phyloP scores from a whole-genome alignment of 768 basidiomycete species.

The Rhizopogon rudus region DNA sequence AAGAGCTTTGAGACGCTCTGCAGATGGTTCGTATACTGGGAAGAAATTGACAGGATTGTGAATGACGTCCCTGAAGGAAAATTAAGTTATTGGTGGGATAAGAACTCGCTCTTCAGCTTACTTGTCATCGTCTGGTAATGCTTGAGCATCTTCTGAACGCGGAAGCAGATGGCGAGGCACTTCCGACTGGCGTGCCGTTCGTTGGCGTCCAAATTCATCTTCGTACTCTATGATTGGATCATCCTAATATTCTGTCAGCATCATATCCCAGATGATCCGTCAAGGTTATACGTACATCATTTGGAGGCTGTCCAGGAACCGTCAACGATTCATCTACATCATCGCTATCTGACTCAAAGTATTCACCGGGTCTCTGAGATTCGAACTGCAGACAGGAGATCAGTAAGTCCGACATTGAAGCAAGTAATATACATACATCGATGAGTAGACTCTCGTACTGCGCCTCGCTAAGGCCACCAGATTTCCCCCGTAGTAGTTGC shows the following conservation, averaged over 20 bases:
- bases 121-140: conserved; percentile 49
- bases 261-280: too few relatives aligned
- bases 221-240: conserved; percentile 83
- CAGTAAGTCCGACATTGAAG: not conserved
- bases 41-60: conserved; percentile 80
- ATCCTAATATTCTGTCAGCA: conserved; percentile 34
- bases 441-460: conserved; percentile 72
- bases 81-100: not conserved
- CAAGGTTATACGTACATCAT: conserved; percentile 30
- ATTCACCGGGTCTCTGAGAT: conserved; percentile 41
- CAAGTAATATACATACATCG: conserved; percentile 51
- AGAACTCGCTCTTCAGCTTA: conserved; percentile 25
- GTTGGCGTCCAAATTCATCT: conserved; percentile 81
- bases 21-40: conserved; percentile 82
- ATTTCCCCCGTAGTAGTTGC: conserved; percentile 70
- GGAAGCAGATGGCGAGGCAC: conserved; percentile 63
- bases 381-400: conserved; percentile 50
- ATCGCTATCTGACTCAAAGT: conserved; percentile 65
- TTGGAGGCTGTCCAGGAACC: conserved; percentile 42
- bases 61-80: conserved; percentile 48
- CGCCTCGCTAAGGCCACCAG: conserved; percentile 68
- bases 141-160: conserved; percentile 37
- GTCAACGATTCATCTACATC: conserved; percentile 76
- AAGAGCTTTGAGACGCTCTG: conserved; percentile 73
- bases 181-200: conserved; percentile 67